phyloP scores from a whole-genome alignment of 108 stramenopile genomes.

The Epithemia pelagica region DNA sequence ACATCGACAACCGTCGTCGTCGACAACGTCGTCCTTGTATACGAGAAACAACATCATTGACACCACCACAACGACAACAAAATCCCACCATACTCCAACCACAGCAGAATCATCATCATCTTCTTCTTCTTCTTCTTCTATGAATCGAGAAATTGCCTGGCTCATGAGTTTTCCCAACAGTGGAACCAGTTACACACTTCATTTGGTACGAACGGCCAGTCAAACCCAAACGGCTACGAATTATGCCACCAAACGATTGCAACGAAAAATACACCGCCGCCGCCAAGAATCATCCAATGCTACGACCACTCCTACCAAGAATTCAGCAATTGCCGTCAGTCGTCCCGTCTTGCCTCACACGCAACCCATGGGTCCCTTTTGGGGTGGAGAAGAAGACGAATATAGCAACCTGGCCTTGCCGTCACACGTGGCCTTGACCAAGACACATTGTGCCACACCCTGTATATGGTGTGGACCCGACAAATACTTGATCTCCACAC shows the following conservation, averaged over 20 bases:
- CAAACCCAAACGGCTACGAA: constrained; percentile 47
- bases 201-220: constrained; percentile 21
- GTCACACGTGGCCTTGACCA: constrained; percentile 52
- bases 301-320: neutral
- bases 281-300: constrained; percentile 6
- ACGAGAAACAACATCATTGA: no score
- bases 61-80: neutral
- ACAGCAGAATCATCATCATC: no score
- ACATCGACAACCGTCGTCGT: no score
- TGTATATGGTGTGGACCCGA: constrained; percentile 45
- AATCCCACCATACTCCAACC: no score
- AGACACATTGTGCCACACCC: constrained; percentile 67
- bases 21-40: no score
- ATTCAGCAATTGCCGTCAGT: neutral
- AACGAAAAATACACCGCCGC: neutral
- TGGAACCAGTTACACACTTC: constrained; percentile 37
- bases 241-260: constrained; percentile 31
- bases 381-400: constrained; percentile 29
- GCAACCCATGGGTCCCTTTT: constrained; percentile 43
- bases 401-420: constrained; percentile 15
- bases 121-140: neutral
- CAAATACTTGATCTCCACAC: constrained; percentile 43
- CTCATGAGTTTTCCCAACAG: constrained; percentile 49
- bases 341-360: constrained; percentile 29
- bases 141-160: constrained; percentile 26